Evolutionary conservation across 306 rosid species (phyloP), one percentile per base, ranked within the genome.

Genomic region (Oemleria cerasiformis): DNA sequence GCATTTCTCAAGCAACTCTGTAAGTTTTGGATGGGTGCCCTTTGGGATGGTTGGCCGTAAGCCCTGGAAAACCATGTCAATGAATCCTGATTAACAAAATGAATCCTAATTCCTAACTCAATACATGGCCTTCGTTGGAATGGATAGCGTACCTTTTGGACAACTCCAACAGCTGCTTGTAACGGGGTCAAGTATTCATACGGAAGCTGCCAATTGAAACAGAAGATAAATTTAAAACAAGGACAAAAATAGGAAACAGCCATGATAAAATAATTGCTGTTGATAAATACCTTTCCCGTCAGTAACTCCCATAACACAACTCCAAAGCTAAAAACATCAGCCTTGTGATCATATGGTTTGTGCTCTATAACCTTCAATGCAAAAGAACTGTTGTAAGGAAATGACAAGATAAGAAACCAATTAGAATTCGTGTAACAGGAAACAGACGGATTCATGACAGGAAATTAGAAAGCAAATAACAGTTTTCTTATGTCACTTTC

Each of bases 161-260:
- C 96, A 40, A 95, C 99, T 71, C 99, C 99, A 44, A 92, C 92
- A 50, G 97, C 99, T 42, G 99, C 99, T 81, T 95, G 99, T 74
- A 95, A 83, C 42, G 99, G 99, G 64, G 96, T 95, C 58, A 95
- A 80, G 83, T 79, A 84, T 62, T 95, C 97, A 71, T 95, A 90
- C 8, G 99, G 99, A 70, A 95, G 97, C 99, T 92, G 89, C 66
- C 74, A 84, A 70, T 76, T 56, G 70, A 67, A 74, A 69, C 62
- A 70, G 20, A 65, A 43, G 53, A 63, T 30, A 8, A 60, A 43
- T 21, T 70, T 34, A 23, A 21, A 17, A 11, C 15, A 75, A 38
- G 30, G 39, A 50, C 12, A 64, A 25, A 44, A 34, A 40, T 12
- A 34, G 65, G 50, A 30, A 65, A 73, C 21, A 51, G 23, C 9